Conservation (phyloP, 2,329 filamentous ascomycete genomes). For the Westerdykella aurantiaca region DNA sequence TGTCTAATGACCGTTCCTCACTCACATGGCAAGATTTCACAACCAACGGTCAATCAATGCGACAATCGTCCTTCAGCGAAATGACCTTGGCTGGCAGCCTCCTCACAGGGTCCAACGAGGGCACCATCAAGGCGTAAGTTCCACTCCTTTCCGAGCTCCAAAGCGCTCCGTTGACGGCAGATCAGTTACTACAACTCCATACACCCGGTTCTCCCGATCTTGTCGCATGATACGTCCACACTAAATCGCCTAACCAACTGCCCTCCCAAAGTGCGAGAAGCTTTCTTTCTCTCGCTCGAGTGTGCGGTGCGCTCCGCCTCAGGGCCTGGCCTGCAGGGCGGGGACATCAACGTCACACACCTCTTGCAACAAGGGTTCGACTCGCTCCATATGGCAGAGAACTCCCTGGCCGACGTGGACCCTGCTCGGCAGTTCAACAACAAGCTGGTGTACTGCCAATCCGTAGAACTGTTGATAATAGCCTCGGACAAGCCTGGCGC, state of each 20-base stretch:
- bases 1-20: slow-evolving; percentile 7
- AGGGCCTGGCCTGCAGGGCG: slow-evolving; percentile 21
- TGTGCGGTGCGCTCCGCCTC: slow-evolving; percentile 29
- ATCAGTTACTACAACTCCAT: slow-evolving; percentile 33
- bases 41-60: slow-evolving; percentile 20
- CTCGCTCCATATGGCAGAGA: slow-evolving; percentile 26
- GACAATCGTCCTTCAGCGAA: slow-evolving; percentile 33
- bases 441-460: slow-evolving; percentile 30
- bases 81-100: slow-evolving; percentile 30
- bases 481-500: slow-evolving; percentile 18
- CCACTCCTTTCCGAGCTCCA: not conserved
- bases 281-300: slow-evolving; percentile 33
- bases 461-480: slow-evolving; percentile 25
- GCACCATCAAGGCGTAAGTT: slow-evolving; percentile 32
- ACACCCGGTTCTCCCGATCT: slow-evolving; percentile 30
- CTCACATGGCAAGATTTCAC: slow-evolving; percentile 26
- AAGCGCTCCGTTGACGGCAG: not conserved
- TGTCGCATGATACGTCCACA: slow-evolving; percentile 27
- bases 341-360: slow-evolving; percentile 22
- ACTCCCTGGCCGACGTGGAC: slow-evolving; percentile 23
- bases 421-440: slow-evolving; percentile 27
- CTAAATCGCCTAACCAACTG: slow-evolving; percentile 33
- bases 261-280: slow-evolving; percentile 31
- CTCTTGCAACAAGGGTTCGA: slow-evolving; percentile 26
- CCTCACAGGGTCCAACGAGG: slow-evolving; percentile 32